Evolutionary conservation across 306 rosid genomes (phyloP).

Genomic region (Myrica gale): DNA sequence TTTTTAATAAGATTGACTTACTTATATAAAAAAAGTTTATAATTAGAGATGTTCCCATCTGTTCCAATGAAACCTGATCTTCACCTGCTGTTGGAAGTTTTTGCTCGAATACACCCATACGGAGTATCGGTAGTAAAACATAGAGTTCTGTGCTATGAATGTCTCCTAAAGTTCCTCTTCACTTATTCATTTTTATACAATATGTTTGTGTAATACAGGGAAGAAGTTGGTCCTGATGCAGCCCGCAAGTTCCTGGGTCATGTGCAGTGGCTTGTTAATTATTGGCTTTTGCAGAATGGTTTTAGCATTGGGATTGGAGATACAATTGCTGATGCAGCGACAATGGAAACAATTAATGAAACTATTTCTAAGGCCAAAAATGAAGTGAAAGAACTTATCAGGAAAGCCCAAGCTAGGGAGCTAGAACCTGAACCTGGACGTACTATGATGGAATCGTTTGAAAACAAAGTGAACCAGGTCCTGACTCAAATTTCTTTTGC

Average conservation of each 20-base stretch:
- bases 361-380: constrained; percentile 86
- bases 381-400: constrained; percentile 82
- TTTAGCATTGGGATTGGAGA: constrained; percentile 98
- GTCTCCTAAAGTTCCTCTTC: constrained; percentile 14
- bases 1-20: too few relatives aligned
- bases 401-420: constrained; percentile 75
- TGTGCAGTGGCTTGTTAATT: constrained; percentile 98
- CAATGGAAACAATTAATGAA: constrained; percentile 87
- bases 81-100: background rate
- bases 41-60: background rate
- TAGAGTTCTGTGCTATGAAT: constrained; percentile 12
- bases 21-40: too few relatives aligned
- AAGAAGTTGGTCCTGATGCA: constrained; percentile 99
- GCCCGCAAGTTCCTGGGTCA: constrained; percentile 98
- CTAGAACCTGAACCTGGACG: constrained; percentile 98
- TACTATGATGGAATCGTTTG: constrained; percentile 95
- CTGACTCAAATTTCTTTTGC: constrained; percentile 15
- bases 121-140: background rate
- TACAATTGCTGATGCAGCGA: constrained; percentile 93
- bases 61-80: background rate
- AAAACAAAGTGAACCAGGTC: constrained; percentile 96
- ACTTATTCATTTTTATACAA: constrained; percentile 9
- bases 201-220: constrained; percentile 55
- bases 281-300: constrained; percentile 95
- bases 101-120: background rate